Evolutionary conservation across 192 early-diverging fungal genomes (phyloP), one percentile per base, ranked within the genome.

Genomic region (Coemansia furcata): DNA sequence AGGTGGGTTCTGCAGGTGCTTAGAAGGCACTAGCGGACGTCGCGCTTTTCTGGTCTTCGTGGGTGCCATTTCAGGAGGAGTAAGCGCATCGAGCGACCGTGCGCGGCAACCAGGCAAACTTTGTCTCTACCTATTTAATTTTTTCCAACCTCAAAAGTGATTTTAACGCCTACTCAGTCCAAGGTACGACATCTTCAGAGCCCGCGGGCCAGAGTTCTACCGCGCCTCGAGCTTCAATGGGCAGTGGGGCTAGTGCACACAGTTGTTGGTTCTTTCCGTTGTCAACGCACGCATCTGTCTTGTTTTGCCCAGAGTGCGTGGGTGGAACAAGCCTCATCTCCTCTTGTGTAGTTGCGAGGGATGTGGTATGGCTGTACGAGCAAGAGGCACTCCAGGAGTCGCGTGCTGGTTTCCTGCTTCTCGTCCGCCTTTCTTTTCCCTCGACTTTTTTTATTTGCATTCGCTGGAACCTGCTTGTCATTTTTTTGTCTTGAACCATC

Each of bases 1-100:
- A n/a, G 36, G 58, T 39, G 58, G 19, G 58, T 39, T 23, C 58
- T 60, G 58, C 58, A 60, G 58, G 58, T 60, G 58, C 36, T 19
- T 47, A 8, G 46, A 23, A 47, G 19, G 21, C 4, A n/a, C 46
- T 47, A 47, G 17, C 19, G 46, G 46, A 47, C 46, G 46, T 47
- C 5, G 46, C 19, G 46, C 46, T 19, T 17, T 19, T n/a, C 46
- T 47, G 19, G 46, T 47, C 46, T 47, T 17, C 17, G 10, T 7
- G 32, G 52, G 29, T 29, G 52, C 11, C 30, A 19, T 26, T 30
- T 26, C 50, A 32, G 30, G 29, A 17, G 58, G 36, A 60, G 35
- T 8, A 58, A 58, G 55, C 17, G n/a, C 19, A 39, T 37, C n/a
- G 36, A 15, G 36, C 52, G 52, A 30, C 52, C 52, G 52, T 23